These are phyloP conservation scores for Debaryomycetaceae sp. DNA, from an alignment of 1,139 yeast species.

Conservation along the genomic window DNA sequence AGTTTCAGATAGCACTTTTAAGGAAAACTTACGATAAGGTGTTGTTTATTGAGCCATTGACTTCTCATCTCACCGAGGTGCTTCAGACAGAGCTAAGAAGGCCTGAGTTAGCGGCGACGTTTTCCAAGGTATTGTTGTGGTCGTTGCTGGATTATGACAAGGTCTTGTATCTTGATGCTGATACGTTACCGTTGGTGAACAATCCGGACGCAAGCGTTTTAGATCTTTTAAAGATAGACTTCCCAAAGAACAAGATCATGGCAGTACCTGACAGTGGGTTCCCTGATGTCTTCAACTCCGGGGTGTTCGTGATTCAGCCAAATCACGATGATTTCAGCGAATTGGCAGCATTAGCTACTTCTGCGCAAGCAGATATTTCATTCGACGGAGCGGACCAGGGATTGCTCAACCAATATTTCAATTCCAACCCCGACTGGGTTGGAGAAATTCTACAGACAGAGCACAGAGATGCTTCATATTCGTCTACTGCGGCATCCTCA, in stretches of 20 bases:
- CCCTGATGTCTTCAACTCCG: slow-evolving; percentile 94
- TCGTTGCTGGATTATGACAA: slow-evolving; percentile 49
- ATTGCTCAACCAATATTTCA: slow-evolving; percentile 76
- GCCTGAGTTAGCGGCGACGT: slow-evolving; percentile 70
- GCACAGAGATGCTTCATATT: slow-evolving; percentile 7
- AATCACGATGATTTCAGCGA: slow-evolving; percentile 40
- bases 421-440: slow-evolving; percentile 45
- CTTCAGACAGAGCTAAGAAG: slow-evolving; percentile 48
- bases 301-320: slow-evolving; percentile 72
- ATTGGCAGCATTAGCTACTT: slow-evolving; percentile 35
- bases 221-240: slow-evolving; percentile 28
- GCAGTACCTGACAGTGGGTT: slow-evolving; percentile 96
- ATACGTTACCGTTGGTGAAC: slow-evolving; percentile 57
- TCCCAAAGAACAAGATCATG: slow-evolving; percentile 39
- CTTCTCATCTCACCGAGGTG: slow-evolving; percentile 23
- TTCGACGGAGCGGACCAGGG: slow-evolving; percentile 98
- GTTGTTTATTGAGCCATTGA: slow-evolving; percentile 27
- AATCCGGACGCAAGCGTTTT: slow-evolving; percentile 38
- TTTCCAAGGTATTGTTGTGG: slow-evolving; percentile 77
- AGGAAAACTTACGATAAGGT: slow-evolving; percentile 27
- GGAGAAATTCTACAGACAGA: slow-evolving; percentile 10
- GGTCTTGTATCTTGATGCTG: slow-evolving; percentile 78
- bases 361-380: slow-evolving; percentile 36
- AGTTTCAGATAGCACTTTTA: slow-evolving; percentile 27
- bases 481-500: slow-evolving; percentile 12